Conservation (phyloP, 2,329 filamentous ascomycete genomes). For the Botryotinia globosa region DNA sequence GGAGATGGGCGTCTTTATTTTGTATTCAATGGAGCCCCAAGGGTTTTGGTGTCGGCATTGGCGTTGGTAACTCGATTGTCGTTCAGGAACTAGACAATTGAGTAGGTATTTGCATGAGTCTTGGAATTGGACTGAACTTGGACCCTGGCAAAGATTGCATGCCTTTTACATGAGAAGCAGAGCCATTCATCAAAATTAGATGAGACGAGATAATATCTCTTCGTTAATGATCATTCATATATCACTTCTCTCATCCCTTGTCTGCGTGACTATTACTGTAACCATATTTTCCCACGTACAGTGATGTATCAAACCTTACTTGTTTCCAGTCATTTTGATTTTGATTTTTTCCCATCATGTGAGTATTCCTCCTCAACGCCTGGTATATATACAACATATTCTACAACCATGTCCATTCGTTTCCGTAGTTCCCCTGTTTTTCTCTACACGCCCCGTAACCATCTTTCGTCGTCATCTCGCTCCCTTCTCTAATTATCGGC, state of each 20-base stretch:
- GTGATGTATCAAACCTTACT: neutral
- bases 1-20: conserved; percentile 13
- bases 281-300: neutral
- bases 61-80: neutral
- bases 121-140: conserved; percentile 8
- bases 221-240: conserved; percentile 13
- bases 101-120: neutral
- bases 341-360: conserved; percentile 9
- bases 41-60: conserved; percentile 13
- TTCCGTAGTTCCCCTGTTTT: neutral
- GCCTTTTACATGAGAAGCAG: conserved; percentile 7
- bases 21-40: conserved; percentile 13
- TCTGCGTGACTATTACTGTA: neutral
- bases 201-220: conserved; percentile 4
- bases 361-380: conserved; percentile 26
- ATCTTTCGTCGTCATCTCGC: neutral
- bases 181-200: neutral
- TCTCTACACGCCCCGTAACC: neutral
- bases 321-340: neutral
- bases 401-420: neutral
- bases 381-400: conserved; percentile 23
- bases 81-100: conserved; percentile 1
- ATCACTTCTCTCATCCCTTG: neutral
- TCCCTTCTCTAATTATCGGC: conserved; percentile 10
- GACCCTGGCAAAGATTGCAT: conserved; percentile 1